Evolutionary conservation across 1,284 basidiomycete species (phyloP), one percentile per base, ranked within the genome.

Genomic region (Sporisorium reilianum): DNA sequence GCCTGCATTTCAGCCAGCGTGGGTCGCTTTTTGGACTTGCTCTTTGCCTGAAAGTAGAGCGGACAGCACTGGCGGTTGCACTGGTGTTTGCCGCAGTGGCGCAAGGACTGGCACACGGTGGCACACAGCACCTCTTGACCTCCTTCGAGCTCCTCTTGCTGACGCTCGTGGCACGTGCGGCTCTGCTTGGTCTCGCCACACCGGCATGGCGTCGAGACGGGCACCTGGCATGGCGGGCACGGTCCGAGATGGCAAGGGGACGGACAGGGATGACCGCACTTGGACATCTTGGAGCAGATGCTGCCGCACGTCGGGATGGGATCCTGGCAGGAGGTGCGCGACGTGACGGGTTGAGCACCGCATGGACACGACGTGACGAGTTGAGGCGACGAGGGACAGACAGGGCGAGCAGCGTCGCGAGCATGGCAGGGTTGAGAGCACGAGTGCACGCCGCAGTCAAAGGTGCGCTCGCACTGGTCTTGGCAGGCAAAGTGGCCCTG

Each of bases 161-260:
- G 72, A 20, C 64, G 61, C 49, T 77, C 78, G 60, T 63, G 51
- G 45, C 69, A 84, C 7, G 67, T 48, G 16, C 75, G 64, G 12
- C 69, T 80, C 51, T 77, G 72, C 61, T 80, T 81, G 26, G 73
- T 75, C 48, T 80, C 79, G 38, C 82, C 82, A 49, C 83, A 84
- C 20, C 83, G 80, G 50, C 83, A 84, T 9, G 82, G 82, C n/a
- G 78, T 77, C 54, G 75, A 63, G 16, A 81, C 74, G 5, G 64
- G 62, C 18, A 72, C 73, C 12, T 50, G 45, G 48, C 83, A 84
- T 14, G 81, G 80, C 22, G 83, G 80, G 51, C 83, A 84, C 2
- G 61, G 45, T 5, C 81, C 82, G 8, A 67, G 50, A 46, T 84
- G 83, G 45, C 83, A 84, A 7, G 46, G n/a, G 9, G 60, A 30